These are phyloP conservation scores for Proliferodiscus dingleyae DNA, from an alignment of 2,329 filamentous ascomycete genomes.

Conservation along the genomic window DNA sequence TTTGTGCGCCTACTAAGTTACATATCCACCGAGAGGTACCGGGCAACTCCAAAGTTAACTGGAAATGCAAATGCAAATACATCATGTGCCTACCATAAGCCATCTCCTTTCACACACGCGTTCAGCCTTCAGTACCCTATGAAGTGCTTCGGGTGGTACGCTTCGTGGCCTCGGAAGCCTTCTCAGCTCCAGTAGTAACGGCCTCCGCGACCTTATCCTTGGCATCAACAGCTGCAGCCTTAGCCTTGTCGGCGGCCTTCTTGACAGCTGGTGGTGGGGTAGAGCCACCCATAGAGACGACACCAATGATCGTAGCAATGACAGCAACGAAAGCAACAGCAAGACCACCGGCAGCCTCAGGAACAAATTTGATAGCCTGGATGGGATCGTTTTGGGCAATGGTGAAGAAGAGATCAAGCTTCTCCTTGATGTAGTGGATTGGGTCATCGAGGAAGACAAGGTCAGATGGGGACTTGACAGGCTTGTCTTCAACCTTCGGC, in stretches of 20 bases:
- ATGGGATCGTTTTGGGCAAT: slow-evolving; percentile 76
- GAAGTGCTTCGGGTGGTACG: slow-evolving; percentile 28
- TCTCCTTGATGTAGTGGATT: slow-evolving; percentile 81
- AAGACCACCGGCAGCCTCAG: slow-evolving; percentile 81
- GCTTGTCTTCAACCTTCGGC: slow-evolving; percentile 63
- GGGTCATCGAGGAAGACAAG: slow-evolving; percentile 90
- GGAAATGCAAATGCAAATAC: slow-evolving; percentile 15
- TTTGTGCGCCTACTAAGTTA: slow-evolving; percentile 29
- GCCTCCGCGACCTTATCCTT: slow-evolving; percentile 67
- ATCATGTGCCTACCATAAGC: slow-evolving; percentile 14
- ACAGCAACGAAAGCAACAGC: slow-evolving; percentile 65
- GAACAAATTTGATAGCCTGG: slow-evolving; percentile 80
- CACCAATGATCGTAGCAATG: slow-evolving; percentile 63
- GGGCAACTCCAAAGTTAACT: slow-evolving; percentile 2
- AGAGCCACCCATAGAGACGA: slow-evolving; percentile 58
- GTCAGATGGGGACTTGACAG: slow-evolving; percentile 66
- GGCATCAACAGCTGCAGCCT: slow-evolving; percentile 70
- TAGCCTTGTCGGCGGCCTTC: slow-evolving; percentile 58
- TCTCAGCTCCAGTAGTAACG: slow-evolving; percentile 60
- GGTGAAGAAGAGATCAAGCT: slow-evolving; percentile 83
- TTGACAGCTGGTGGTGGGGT: slow-evolving; percentile 68
- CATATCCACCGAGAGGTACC: slow-evolving; percentile 15
- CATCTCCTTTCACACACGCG: slow-evolving; percentile 3
- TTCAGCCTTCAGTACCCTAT: slow-evolving; percentile 13
- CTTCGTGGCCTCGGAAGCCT: slow-evolving; percentile 42